phyloP scores from a whole-genome alignment of 805 yeast genomes.

The Wickerhamiella allomyrinae region DNA sequence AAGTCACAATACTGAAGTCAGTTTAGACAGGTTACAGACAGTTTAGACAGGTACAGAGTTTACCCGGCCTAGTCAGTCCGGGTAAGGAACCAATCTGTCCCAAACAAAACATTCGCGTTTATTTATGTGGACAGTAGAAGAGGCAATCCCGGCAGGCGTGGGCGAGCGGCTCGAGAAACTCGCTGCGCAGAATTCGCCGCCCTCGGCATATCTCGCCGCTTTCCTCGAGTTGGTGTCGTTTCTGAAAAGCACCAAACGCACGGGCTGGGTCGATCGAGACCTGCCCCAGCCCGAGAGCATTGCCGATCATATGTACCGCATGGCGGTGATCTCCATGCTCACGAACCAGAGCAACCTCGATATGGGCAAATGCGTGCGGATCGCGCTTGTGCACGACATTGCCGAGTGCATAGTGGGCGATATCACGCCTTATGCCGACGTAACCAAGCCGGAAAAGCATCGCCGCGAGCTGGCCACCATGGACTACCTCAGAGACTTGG shows the following conservation, averaged over 20 bases:
- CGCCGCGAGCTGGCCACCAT: slow-evolving; percentile 66
- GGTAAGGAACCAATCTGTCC: no score
- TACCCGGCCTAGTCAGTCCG: no score
- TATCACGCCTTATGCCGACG: slow-evolving; percentile 67
- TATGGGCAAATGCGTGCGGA: slow-evolving; percentile 59
- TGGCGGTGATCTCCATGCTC: slow-evolving; percentile 70
- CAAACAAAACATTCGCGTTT: no score
- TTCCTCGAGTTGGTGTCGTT: slow-evolving; percentile 55
- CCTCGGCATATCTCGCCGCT: slow-evolving; percentile 23
- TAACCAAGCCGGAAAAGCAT: slow-evolving; percentile 69
- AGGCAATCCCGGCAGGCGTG: slow-evolving; percentile 36
- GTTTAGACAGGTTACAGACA: no score
- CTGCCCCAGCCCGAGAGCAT: slow-evolving; percentile 50
- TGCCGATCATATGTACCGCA: slow-evolving; percentile 92
- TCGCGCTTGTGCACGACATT: slow-evolving; percentile 83
- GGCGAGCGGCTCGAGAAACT: slow-evolving; percentile 24
- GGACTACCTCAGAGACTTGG: slow-evolving; percentile 43
- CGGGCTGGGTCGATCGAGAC: slow-evolving; percentile 84
- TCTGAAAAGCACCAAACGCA: slow-evolving; percentile 67
- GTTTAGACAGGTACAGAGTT: no score
- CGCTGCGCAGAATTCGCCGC: slow-evolving; percentile 13
- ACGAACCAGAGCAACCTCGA: slow-evolving; percentile 40
- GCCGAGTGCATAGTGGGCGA: slow-evolving; percentile 94
- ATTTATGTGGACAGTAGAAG: slow-evolving; percentile 38
- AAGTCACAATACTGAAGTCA: no score